Evolutionary conservation across 345 rosid species (phyloP).

Genomic region (Triadica sebifera): DNA sequence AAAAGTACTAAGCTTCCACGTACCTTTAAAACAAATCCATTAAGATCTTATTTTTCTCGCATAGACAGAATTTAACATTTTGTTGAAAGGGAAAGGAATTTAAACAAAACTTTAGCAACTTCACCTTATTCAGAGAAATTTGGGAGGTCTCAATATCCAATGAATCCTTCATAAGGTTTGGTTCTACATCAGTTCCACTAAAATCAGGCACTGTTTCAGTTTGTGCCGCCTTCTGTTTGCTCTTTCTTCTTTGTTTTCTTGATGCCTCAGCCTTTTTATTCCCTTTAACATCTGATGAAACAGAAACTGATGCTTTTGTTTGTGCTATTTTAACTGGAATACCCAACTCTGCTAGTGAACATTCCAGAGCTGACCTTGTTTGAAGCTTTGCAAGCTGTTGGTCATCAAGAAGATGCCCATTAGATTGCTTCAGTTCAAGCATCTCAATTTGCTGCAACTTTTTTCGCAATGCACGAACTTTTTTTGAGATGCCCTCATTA

Average conservation of each 20-base stretch:
- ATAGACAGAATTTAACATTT: neutral
- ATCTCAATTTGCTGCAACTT: conserved; percentile 95
- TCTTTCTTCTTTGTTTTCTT: conserved; percentile 66
- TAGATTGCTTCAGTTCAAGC: conserved; percentile 72
- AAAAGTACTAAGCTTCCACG: neutral
- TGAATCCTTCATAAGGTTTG: conserved; percentile 30
- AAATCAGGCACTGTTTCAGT: conserved; percentile 43
- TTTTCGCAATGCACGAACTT: conserved; percentile 75
- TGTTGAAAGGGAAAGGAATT: neutral
- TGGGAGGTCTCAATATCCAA: conserved; percentile 35
- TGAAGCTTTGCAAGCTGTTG: conserved; percentile 91
- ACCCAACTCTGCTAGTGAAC: conserved; percentile 73
- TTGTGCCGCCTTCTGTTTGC: conserved; percentile 47
- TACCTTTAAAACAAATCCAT: neutral
- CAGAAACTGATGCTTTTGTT: conserved; percentile 36
- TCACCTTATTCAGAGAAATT: conserved; percentile 49
- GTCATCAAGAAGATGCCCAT: conserved; percentile 75
- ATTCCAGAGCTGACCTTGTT: conserved; percentile 59
- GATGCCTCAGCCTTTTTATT: conserved; percentile 50
- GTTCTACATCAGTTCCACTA: conserved; percentile 32
- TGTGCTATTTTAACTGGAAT: conserved; percentile 42
- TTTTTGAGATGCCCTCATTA: conserved; percentile 46
- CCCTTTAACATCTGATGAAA: conserved; percentile 48
- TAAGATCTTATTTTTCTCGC: neutral
- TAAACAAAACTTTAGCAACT: conserved; percentile 7